A percentile compares a stretch with the other conserved stretches of the same genome.
These are phyloP conservation scores for Corrigiola litoralis DNA, from an alignment of 179 eudicot species.

Conservation along the genomic window DNA sequence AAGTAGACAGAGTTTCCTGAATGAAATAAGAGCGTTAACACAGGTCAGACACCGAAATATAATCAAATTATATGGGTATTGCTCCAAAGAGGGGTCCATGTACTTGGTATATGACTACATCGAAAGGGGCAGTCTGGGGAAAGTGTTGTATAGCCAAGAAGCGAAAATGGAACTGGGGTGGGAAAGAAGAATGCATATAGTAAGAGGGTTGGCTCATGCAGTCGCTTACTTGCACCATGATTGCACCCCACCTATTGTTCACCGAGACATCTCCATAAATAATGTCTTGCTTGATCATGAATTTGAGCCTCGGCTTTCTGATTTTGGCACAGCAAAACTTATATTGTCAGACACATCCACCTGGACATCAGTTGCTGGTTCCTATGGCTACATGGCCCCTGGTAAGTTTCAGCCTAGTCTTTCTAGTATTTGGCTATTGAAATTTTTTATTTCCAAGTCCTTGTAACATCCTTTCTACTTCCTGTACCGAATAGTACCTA, in stretches of 20 bases:
- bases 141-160: constrained; percentile 15
- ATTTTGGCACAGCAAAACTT: constrained; percentile 48
- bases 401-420: constrained; percentile 17
- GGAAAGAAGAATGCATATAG: constrained; percentile 35
- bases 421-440: background rate
- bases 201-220: constrained; percentile 46
- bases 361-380: constrained; percentile 40
- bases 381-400: constrained; percentile 59
- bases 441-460: background rate
- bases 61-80: constrained; percentile 32
- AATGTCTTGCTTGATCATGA: constrained; percentile 39
- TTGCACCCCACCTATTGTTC: constrained; percentile 51
- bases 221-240: constrained; percentile 62
- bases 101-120: constrained; percentile 35
- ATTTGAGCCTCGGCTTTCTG: constrained; percentile 41
- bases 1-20: constrained; percentile 18
- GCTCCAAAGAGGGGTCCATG: constrained; percentile 15
- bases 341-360: constrained; percentile 31
- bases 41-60: constrained; percentile 38
- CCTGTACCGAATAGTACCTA: background rate
- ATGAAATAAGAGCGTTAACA: constrained; percentile 35
- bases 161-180: constrained; percentile 34
- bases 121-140: constrained; percentile 35
- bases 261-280: constrained; percentile 50
- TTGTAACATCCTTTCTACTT: background rate